Evolutionary conservation across 176 grass and related monocot genomes (phyloP).

Genomic region (Chloris gayana): DNA sequence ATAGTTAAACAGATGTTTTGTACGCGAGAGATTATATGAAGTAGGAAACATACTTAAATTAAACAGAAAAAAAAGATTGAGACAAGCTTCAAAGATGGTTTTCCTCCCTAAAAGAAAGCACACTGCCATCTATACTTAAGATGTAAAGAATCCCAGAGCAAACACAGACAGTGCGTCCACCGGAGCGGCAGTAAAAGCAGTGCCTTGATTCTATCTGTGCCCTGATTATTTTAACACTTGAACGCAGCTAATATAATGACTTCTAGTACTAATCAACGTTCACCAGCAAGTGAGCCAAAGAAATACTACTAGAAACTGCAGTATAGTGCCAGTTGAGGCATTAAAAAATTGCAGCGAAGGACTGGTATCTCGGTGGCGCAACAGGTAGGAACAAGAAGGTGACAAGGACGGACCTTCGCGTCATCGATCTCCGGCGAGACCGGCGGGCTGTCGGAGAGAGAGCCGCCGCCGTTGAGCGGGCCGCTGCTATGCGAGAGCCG

Average conservation of each 20-base stretch:
- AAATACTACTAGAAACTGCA: constrained; percentile 12
- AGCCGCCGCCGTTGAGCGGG: constrained; percentile 86
- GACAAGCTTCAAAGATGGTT: constrained; percentile 13
- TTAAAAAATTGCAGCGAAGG: constrained; percentile 42
- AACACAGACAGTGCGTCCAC: constrained; percentile 17
- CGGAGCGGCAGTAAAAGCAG: constrained; percentile 22
- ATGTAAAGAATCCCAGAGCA: background rate
- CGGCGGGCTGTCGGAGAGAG: constrained; percentile 95
- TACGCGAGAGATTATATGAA: background rate
- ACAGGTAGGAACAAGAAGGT: constrained; percentile 23
- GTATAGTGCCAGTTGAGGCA: background rate
- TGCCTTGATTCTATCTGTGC: constrained; percentile 2
- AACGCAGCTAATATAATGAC: constrained; percentile 13
- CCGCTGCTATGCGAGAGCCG: constrained; percentile 98
- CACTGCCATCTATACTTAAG: constrained; percentile 3
- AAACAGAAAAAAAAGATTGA: background rate
- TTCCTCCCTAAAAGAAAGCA: constrained; percentile 10
- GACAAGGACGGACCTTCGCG: constrained; percentile 74
- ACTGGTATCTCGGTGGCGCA: constrained; percentile 1
- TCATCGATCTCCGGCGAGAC: constrained; percentile 97
- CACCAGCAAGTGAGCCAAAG: background rate
- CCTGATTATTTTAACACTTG: constrained; percentile 28
- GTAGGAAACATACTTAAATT: background rate
- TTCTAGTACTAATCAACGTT: constrained; percentile 19
- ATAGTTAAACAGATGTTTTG: background rate